Base-by-base conservation (phyloP, 805 yeast species). In the Isabelozyma pseudorhagii region DNA sequence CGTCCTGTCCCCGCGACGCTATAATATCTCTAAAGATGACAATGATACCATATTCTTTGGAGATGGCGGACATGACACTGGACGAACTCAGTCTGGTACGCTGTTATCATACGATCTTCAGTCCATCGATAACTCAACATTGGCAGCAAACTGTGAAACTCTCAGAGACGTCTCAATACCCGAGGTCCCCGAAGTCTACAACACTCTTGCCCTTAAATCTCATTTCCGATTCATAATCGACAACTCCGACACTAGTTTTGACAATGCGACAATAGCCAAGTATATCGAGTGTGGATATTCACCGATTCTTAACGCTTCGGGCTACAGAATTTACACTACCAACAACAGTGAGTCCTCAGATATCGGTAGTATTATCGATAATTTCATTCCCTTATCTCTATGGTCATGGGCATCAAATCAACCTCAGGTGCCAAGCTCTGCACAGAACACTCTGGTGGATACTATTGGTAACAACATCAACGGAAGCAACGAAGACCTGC, bases 401-500 rank as follows among this genome's bases (percentile, higher is more conserved):
- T 91, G 97, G 97, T 79, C 93, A 1, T 91, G 97, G 97, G 79
- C 75, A 0, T 60, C 74, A 0, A 63, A 67, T 8, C 80, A 85
- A 59, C 94, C 94, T 1, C 52, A 28, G 50, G 57, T 0, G 11
- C 48, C 45, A 15, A 59, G 59, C 44, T 51, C 60, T n/a, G 56
- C 41, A 9, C 52, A 15, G 46, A 54, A 38, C 18, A 11, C 40
- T 31, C 36, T 31, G 36, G 25, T 21, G 25, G 25, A 21, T 4
- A 31, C 36, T 10, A 31, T 31, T 31, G 36, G n/a, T 13, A 10
- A 31, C 36, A 31, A 3, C 36, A 31, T 31, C n/a, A 31, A 31
- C 8, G n/a, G 36, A n/a, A 38, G 10, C 40, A 38, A 38, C 8
- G 40, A 38, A 38, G 40, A 38, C 11, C 18, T 11, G 14, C 18